Evolutionary conservation across 179 eudicot genomes (phyloP).

Genomic region (Spinacia oleracea): DNA sequence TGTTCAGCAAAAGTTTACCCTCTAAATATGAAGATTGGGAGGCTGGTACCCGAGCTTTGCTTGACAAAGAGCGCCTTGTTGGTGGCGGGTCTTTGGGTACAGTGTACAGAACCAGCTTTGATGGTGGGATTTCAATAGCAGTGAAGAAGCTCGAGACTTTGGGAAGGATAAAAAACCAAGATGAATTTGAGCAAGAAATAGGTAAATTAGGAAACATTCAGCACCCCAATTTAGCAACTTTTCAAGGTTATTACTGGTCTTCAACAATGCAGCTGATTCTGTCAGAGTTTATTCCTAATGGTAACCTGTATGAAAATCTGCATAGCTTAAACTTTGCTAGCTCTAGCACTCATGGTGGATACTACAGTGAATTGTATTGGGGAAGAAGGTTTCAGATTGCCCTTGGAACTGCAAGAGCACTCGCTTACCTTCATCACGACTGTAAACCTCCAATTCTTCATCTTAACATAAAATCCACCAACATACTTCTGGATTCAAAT

Average conservation of each 20-base stretch:
- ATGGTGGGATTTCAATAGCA: slow-evolving; percentile 77
- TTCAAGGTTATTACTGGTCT: slow-evolving; percentile 97
- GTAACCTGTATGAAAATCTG: slow-evolving; percentile 70
- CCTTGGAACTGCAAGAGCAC: slow-evolving; percentile 81
- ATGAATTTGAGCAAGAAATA: slow-evolving; percentile 94
- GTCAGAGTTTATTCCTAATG: slow-evolving; percentile 72
- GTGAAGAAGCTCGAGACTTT: slow-evolving; percentile 82
- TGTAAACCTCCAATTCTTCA: slow-evolving; percentile 82
- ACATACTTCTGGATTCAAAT: slow-evolving; percentile 65
- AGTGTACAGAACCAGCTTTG: slow-evolving; percentile 79
- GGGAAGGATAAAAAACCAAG: slow-evolving; percentile 81
- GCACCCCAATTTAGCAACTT: slow-evolving; percentile 72
- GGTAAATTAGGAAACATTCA: slow-evolving; percentile 67
- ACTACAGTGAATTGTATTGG: slow-evolving; percentile 66
- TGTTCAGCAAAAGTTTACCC: slow-evolving; percentile 87
- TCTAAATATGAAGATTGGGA: slow-evolving; percentile 98
- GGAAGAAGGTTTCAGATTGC: slow-evolving; percentile 75
- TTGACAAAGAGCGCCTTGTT: slow-evolving; percentile 73
- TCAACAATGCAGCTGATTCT: slow-evolving; percentile 72
- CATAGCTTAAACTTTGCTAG: slow-evolving; percentile 71
- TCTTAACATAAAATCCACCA: slow-evolving; percentile 77
- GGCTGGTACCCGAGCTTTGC: slow-evolving; percentile 77
- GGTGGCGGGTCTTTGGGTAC: slow-evolving; percentile 81
- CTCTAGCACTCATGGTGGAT: slow-evolving; percentile 61
- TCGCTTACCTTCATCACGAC: slow-evolving; percentile 91